Evolutionary conservation across 2,329 filamentous ascomycete genomes (phyloP), one percentile per base, ranked within the genome.

Genomic region (Sporothrix phasma): DNA sequence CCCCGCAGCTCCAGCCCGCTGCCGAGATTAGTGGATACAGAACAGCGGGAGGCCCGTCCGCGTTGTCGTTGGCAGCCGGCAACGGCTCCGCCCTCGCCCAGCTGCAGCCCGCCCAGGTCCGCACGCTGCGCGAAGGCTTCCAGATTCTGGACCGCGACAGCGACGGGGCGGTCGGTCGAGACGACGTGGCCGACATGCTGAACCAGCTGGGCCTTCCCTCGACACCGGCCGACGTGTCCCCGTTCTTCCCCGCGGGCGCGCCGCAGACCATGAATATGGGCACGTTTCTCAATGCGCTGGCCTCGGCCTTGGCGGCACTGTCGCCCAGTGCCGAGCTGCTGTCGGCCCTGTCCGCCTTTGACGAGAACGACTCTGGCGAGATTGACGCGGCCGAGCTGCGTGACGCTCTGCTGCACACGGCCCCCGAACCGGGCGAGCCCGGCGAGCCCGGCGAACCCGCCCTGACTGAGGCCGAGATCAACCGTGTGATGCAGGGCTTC

Each of bases 311-410:
- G 3, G 84, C 85, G 1, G 83, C 86, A 0, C 79, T 97, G 19
- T 95, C 90, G 0, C 87, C 89, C 0, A 84, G 86, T 24, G 82
- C 85, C 17, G 94, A 99, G 73, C 82, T 99, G 10, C 79, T 91
- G 22, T 93, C 92, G 1, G 94, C 94, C 0, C 93, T 99, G 69
- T 91, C 91, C 2, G 94, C 94, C 0, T 97, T 97, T 73, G 94
- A 99, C 72, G 90, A 96, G 67, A 92, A 96, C 67, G 94, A 99
- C 73, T 94, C 89, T 70, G 94, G 94, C 3, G 92, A 97, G 75
- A 86, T 97, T 45, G 92, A 97, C 72, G 77, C 96, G 22, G 82
- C 78, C 0, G 91, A 96, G 74, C 76, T 99, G 67, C 85, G 89
- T 53, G 90, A 94, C 69, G 91, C 93, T 0, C 75, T 99, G 51